These are phyloP conservation scores for Brassica incana DNA, from an alignment of 345 rosid genomes.

Conservation along the genomic window DNA sequence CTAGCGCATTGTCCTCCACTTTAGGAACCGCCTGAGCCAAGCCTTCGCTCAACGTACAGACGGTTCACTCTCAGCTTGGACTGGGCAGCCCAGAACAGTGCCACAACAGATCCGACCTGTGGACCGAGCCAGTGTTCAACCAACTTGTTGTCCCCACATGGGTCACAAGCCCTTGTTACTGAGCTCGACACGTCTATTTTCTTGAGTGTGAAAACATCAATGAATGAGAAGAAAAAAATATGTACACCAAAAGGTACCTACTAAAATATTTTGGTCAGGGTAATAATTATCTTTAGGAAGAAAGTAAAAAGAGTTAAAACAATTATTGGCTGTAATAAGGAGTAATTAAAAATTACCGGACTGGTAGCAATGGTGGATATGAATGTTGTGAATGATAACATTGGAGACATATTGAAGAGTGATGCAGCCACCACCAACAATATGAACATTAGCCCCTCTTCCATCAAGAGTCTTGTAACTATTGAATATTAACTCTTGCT, in stretches of 20 bases:
- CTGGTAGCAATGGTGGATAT: constrained; percentile 77
- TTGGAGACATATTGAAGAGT: constrained; percentile 87
- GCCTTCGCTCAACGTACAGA: neutral
- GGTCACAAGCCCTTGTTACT: constrained; percentile 34
- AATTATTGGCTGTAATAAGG: neutral
- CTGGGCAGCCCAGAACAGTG: neutral
- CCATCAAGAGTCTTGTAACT: constrained; percentile 96
- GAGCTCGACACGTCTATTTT: constrained; percentile 27
- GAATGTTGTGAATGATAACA: constrained; percentile 86
- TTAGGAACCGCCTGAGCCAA: neutral
- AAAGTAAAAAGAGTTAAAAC: constrained; percentile 8
- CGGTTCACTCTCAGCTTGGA: constrained; percentile 39
- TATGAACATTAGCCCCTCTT: constrained; percentile 92
- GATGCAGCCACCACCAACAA: constrained; percentile 92
- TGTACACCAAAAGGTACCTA: constrained; percentile 31
- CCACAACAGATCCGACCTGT: no score
- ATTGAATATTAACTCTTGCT: constrained; percentile 86
- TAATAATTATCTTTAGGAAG: neutral
- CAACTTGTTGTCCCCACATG: constrained; percentile 19
- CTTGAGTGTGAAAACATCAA: constrained; percentile 35
- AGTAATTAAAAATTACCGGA: constrained; percentile 53
- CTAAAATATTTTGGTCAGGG: constrained; percentile 21
- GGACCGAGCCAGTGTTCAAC: constrained; percentile 14
- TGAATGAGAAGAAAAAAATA: constrained; percentile 18
- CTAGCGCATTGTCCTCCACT: no score